Evolutionary conservation across 2,329 filamentous ascomycete genomes (phyloP), one percentile per base, ranked within the genome.

Genomic region (Aspergillus pseudoterreus): DNA sequence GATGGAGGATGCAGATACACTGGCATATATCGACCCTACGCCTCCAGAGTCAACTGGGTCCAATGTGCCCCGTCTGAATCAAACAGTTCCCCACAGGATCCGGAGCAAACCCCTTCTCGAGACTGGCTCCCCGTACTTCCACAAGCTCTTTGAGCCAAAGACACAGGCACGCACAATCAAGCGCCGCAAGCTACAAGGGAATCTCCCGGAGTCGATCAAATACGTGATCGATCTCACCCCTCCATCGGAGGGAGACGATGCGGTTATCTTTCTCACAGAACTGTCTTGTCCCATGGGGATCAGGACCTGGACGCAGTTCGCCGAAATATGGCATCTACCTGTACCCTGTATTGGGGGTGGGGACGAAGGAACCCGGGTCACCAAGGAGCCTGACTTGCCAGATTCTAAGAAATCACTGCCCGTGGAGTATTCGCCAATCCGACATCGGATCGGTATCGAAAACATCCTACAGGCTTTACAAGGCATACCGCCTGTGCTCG

Each of bases 221-320:
- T 87, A 80, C 56, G 70, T 86, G 15, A 60, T 88, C 33, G 84
- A 88, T 57, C 72, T 88, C 11, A 86, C 83, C 0, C 85, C 84
- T 0, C 77, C 81, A 0, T 68, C 69, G 0, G 79, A 85, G 61
- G 85, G 82, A 1, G 83, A 87, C 2, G 84, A 86, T 11, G 77
- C 82, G 9, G 79, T 85, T 1, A 78, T 81, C 21, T 73, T 82
- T 52, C 74, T 84, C 51, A 81, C 80, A 1, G 78, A 83, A 51
- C 61, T 86, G 11, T 85, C 78, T 11, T 78, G 85, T 48, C 80
- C 83, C 0, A 65, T 71, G 3, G 78, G 78, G 1, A 74, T 86
- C 32, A 75, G 77, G 24, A 72, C 73, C 14, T 87, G 84, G 84
- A 78, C 77, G 65, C 68, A 63, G 2, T 69, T 75, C 2, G 57